These are phyloP conservation scores for Coleophoma eucalyptorum DNA, from an alignment of 2,329 filamentous ascomycete species.

Conservation along the genomic window DNA sequence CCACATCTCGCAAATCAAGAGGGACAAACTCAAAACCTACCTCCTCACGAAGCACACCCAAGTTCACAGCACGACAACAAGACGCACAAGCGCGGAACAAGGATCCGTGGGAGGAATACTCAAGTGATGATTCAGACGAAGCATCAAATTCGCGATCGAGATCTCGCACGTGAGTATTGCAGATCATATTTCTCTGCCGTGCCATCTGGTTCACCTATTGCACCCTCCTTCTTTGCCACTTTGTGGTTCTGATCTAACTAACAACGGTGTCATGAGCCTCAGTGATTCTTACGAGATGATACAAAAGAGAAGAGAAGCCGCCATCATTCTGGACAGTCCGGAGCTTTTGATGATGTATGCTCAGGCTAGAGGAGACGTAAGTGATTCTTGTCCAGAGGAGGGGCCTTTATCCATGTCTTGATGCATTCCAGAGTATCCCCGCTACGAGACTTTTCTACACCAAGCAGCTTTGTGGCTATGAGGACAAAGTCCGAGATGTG, in stretches of 20 bases:
- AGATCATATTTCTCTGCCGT: neutral
- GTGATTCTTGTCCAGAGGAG: conserved; percentile 19
- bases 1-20: neutral
- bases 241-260: neutral
- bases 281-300: conserved; percentile 18
- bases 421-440: conserved; percentile 45
- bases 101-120: conserved; percentile 41
- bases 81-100: conserved; percentile 57
- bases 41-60: neutral
- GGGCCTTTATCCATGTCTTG: neutral
- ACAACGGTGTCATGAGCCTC: neutral
- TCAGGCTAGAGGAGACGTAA: conserved; percentile 48
- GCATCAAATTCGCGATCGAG: conserved; percentile 2
- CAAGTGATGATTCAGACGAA: conserved; percentile 18
- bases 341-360: conserved; percentile 58
- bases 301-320: conserved; percentile 40
- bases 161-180: neutral
- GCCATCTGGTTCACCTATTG: neutral
- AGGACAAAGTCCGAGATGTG: conserved; percentile 24
- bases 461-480: conserved; percentile 50
- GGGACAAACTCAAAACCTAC: neutral
- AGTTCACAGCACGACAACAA: conserved; percentile 47
- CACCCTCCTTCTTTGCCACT: neutral
- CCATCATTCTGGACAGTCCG: conserved; percentile 50
- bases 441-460: conserved; percentile 53